These are phyloP conservation scores for Mariannaea elegans DNA, from an alignment of 2,329 filamentous ascomycete genomes.

Conservation along the genomic window DNA sequence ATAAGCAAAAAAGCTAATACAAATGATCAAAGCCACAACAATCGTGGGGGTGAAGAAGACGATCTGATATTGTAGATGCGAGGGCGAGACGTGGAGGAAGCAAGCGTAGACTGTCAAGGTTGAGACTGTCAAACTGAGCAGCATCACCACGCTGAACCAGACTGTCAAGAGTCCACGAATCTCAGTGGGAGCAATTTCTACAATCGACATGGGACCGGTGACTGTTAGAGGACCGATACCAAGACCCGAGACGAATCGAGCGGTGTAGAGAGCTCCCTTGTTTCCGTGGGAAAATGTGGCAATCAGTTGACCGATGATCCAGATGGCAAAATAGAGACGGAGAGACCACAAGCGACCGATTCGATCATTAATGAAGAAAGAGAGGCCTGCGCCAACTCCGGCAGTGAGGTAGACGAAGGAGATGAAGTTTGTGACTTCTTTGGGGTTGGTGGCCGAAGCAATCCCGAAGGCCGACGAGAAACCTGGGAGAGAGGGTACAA, in stretches of 20 bases:
- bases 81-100: slow-evolving; percentile 26
- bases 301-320: slow-evolving; percentile 46
- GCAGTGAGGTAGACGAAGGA: slow-evolving; percentile 28
- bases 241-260: slow-evolving; percentile 48
- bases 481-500: slow-evolving; percentile 27
- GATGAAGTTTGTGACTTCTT: slow-evolving; percentile 26
- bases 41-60: slow-evolving; percentile 38
- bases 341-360: slow-evolving; percentile 51
- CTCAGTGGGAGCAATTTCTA: slow-evolving; percentile 51
- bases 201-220: slow-evolving; percentile 48
- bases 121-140: slow-evolving; percentile 43
- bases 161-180: slow-evolving; percentile 49
- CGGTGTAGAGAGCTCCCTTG: slow-evolving; percentile 44
- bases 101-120: slow-evolving; percentile 47
- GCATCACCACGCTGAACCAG: slow-evolving; percentile 51
- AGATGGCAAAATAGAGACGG: slow-evolving; percentile 48
- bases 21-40: slow-evolving; percentile 35
- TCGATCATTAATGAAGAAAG: slow-evolving; percentile 33
- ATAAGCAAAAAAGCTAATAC: slow-evolving; percentile 45
- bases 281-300: slow-evolving; percentile 40
- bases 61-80: slow-evolving; percentile 41
- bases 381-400: slow-evolving; percentile 14
- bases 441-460: slow-evolving; percentile 22
- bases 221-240: slow-evolving; percentile 51
- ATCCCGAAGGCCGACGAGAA: slow-evolving; percentile 26